Conservation (phyloP, 257 asterid species). For the Anisodus tanguticus region DNA sequence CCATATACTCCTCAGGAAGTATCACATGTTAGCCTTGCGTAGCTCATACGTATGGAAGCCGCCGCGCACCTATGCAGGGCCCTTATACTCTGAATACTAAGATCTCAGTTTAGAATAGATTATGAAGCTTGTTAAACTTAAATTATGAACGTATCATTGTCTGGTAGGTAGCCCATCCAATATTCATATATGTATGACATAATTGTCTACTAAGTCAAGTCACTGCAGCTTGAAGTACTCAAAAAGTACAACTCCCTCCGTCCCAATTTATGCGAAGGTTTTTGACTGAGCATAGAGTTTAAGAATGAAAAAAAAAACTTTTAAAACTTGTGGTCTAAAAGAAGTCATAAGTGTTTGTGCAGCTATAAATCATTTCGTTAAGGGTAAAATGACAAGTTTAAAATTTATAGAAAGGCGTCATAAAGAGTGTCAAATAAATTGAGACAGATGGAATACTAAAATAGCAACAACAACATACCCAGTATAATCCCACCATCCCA, state of each 20-base stretch:
- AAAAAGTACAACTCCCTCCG: not conserved
- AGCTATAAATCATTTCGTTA: too few relatives aligned
- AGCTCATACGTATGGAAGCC: not conserved
- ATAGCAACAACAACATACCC: too few relatives aligned
- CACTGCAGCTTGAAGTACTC: not conserved
- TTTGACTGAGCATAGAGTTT: too few relatives aligned
- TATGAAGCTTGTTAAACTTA: not conserved
- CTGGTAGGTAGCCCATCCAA: not conserved
- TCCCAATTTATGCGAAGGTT: too few relatives aligned
- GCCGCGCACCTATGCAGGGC: not conserved
- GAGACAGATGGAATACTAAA: too few relatives aligned
- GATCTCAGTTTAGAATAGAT: not conserved
- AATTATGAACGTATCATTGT: not conserved
- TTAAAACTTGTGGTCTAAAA: too few relatives aligned
- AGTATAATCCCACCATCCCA: too few relatives aligned
- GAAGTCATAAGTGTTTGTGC: too few relatives aligned
- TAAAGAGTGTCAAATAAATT: too few relatives aligned
- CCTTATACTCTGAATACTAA: not conserved
- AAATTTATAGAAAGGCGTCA: too few relatives aligned
- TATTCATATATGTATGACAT: not conserved
- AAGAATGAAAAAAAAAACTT: too few relatives aligned
- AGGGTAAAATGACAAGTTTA: too few relatives aligned
- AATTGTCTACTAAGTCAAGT: not conserved
- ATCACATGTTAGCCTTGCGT: not conserved
- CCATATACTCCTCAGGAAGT: not conserved